Evolutionary conservation across 352 stramenopile species (phyloP), one percentile per base, ranked within the genome.

Genomic region (Pythium utonaiense): DNA sequence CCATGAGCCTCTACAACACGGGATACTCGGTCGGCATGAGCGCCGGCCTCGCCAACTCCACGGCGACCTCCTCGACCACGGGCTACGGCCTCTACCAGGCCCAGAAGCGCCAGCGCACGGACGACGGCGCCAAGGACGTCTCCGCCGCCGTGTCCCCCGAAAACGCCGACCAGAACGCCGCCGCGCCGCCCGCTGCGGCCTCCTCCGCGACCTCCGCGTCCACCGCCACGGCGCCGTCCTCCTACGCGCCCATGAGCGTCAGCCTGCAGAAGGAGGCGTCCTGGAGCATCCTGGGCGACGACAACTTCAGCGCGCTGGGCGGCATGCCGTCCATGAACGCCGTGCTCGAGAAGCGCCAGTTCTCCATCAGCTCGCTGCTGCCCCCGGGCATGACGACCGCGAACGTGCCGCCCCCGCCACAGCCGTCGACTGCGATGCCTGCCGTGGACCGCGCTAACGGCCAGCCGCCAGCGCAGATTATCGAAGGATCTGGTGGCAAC

Each of bases 361-460:
- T 91, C 60, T 93, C 79, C 38, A 90, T 91, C 59, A 79, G 74
- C 41, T 89, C 77, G 31, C 49, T 92, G 59, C 60, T 91, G 47
- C 77, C 81, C 21, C 77, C 83, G 8, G 64, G 57, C n/a, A 72
- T 75, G 55, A 57, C 57, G 13, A 25, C 48, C 12, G 34, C 55
- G 0, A 17, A 50, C 25, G 53, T 62, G 52, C 45, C n/a, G 45
- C 53, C 27, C 64, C 14, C n/a, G 28, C 44, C n/a, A 51, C 60
- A 22, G 64, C 51, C 13, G 2, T 19, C 52, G 7, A 21, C 52
- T 10, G 34, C 33, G 17, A 33, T 33, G n/a, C 16, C 52, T 8
- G 38, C 45, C 22, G 45, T 28, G 19, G 57, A 65, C 7, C 42
- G 57, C 10, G 62, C 57, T 61, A 86, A 57, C 12, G 56, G 42